These are phyloP conservation scores for Funneliformis caledonium DNA, from an alignment of 371 early-diverging fungal genomes.

Conservation along the genomic window DNA sequence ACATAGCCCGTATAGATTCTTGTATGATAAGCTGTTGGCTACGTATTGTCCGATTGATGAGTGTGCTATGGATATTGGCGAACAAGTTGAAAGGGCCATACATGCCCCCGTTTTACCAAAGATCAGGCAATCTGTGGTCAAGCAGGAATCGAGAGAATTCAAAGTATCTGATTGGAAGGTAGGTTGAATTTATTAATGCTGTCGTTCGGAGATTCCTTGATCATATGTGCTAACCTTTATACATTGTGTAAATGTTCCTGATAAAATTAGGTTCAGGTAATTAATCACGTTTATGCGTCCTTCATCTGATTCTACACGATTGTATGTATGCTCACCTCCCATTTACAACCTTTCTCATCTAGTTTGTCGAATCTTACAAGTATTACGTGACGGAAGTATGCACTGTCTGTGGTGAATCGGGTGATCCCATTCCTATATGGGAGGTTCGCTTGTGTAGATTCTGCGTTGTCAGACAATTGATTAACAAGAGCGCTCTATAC, in stretches of 20 bases:
- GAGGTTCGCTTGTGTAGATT: slow-evolving; percentile 38
- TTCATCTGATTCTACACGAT: not conserved
- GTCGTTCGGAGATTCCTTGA: too few species aligned
- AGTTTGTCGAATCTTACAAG: slow-evolving; percentile 40
- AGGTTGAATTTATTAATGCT: not conserved
- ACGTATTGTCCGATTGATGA: slow-evolving; percentile 16
- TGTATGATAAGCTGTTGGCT: slow-evolving; percentile 33
- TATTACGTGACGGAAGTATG: slow-evolving; percentile 39
- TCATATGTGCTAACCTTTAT: too few species aligned
- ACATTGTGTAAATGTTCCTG: too few species aligned
- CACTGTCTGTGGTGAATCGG: slow-evolving; percentile 28
- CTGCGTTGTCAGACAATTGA: slow-evolving; percentile 33
- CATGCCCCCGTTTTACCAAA: slow-evolving; percentile 36
- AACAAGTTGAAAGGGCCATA: not conserved
- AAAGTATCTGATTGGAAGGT: slow-evolving; percentile 40
- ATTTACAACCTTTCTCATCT: not conserved
- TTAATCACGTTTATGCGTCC: not conserved
- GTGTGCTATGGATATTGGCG: not conserved
- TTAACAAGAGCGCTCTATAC: slow-evolving; percentile 35
- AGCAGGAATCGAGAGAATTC: slow-evolving; percentile 17
- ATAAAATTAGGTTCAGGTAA: slow-evolving; percentile 29
- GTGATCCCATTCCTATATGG: slow-evolving; percentile 40
- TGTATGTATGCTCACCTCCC: not conserved
- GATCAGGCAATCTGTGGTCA: not conserved
- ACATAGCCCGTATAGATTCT: slow-evolving; percentile 36